Base-by-base conservation (phyloP, 352 stramenopile species). In the Lagenidium sp. region DNA sequence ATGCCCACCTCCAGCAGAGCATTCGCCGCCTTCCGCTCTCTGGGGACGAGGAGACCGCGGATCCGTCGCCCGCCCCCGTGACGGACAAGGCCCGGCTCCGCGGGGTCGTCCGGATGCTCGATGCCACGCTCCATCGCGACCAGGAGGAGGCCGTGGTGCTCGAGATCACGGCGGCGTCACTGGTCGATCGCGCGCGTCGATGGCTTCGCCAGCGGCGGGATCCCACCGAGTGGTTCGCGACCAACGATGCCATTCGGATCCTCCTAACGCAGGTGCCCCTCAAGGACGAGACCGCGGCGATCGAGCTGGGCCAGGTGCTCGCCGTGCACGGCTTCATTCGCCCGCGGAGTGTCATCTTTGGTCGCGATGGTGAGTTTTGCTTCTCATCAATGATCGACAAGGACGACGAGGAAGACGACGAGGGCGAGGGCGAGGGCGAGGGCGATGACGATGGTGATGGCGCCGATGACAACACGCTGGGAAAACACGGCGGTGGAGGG, bases 251-350 rank as follows among this genome's bases (percentile, higher is more conserved):
- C 1, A 22, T 55, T 21, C 41, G 41, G 0, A 6, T 55, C 21
- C 37, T 55, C 2, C 12, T 12, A 1, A 13, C 22, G 16, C 16
- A 50, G 23, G 13, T 60, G 12, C 28, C 39, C 12, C 36, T 60
- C 4, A 34, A 41, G 36, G 48, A 23, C 36, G 41, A 50, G 4
- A 30, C 32, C 2, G 36, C 41, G 2, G 52, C 53, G 6, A 13
- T 60, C 8, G 31, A 55, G 11, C 22, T 55, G 7, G 36, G 35
- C 7, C 46, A 55, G n/a, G 19, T 21, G 19, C 53, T 55, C 13
- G 30, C 36, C 6, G 23, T 45, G 7, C 45, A 55, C 5, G 53
- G 41, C 4, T 38, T 55, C 11, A 12, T 60, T 22, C 15, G 44
- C 13, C 34, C 41, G 11, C 28, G 50, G 16, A 13, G 41, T 13